Base-by-base conservation (phyloP, 73 alveolate genomes). In the Paramecium sonneborni region DNA sequence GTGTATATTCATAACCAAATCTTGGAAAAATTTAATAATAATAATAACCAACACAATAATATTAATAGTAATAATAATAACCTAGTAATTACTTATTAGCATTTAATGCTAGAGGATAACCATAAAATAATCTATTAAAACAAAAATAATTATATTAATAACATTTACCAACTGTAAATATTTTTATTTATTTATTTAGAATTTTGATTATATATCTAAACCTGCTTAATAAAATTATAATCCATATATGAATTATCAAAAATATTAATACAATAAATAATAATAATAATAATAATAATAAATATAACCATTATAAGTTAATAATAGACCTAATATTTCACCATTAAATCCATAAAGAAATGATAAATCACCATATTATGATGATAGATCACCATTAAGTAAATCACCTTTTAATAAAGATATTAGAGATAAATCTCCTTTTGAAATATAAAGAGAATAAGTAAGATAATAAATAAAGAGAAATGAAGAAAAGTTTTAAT, bases 371-470 rank as follows among this genome's bases (percentile, higher is more conserved):
- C 86, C 86, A 10, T 38, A 41, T 79, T 20, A 18, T 43, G 90
- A 79, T 14, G 90, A 79, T 43, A 38, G 46, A 46, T 43, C 76
- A 8, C 90, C 90, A 39, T 37, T 79, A 34, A 79, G 43, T 46
- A 79, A 79, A 34, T 79, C 90, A 11, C 90, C 90, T 6, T 26
- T 79, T 24, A 43, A 79, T 39, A 79, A 41, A 44, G 90, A 79
- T 38, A 39, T 20, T 32, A 79, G 90, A 44, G 90, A 79, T 44
- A 79, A 79, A 34, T 79, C 90, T 20, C 90, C 90, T 0, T 79
- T 79, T 79, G 90, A 79, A 46, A 41, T 79, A 3, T n/a, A 79
- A 79, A 79, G 90, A 44, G 90, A 79, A 34, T 79, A 79, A 44
- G 90, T 79, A 3, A 79, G 90, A 79, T 23, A 44, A 79, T 79